Evolutionary conservation across 371 early-diverging fungal genomes (phyloP).

Genomic region (Coemansia sp.): DNA sequence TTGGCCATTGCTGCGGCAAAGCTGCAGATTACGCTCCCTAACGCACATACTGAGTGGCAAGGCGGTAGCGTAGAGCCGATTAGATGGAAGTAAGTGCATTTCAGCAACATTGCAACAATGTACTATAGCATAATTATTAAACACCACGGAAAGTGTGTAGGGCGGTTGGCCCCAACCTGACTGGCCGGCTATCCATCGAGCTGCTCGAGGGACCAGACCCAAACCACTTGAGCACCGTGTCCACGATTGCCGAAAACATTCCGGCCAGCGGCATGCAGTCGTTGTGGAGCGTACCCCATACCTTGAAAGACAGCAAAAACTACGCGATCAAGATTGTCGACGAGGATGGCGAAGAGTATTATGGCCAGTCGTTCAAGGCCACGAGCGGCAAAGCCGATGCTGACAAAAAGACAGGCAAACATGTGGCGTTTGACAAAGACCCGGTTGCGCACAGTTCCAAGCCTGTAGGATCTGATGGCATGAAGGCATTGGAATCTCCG

Average conservation of each 20-base stretch:
- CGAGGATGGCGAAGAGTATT: conserved; percentile 46
- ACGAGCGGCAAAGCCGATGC: conserved; percentile 19
- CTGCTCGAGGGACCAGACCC: conserved; percentile 51
- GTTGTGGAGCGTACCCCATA: conserved; percentile 43
- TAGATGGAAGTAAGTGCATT: conserved; percentile 43
- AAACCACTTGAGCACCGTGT: conserved; percentile 29
- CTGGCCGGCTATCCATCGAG: conserved; percentile 45
- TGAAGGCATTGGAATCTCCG: not conserved
- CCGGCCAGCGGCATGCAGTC: conserved; percentile 31
- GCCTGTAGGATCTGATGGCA: not conserved
- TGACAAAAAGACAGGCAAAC: conserved; percentile 10
- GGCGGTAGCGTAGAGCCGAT: conserved; percentile 33
- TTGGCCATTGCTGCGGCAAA: conserved; percentile 28
- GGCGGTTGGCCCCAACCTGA: conserved; percentile 24
- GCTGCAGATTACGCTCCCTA: conserved; percentile 43
- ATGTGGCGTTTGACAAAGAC: conserved; percentile 3
- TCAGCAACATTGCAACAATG: not conserved
- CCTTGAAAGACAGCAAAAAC: conserved; percentile 39
- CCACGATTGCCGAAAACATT: conserved; percentile 48
- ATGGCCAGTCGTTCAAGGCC: conserved; percentile 44
- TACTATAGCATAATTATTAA: no score
- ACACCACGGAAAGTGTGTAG: conserved; percentile 9
- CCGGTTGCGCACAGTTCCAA: not conserved
- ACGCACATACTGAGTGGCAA: conserved; percentile 45
- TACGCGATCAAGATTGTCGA: conserved; percentile 48